Percentiles rank a stretch among this genome's conserved stretches.
Conservation (phyloP, 164 flowering plant genomes). For the Akebia trifoliata region DNA sequence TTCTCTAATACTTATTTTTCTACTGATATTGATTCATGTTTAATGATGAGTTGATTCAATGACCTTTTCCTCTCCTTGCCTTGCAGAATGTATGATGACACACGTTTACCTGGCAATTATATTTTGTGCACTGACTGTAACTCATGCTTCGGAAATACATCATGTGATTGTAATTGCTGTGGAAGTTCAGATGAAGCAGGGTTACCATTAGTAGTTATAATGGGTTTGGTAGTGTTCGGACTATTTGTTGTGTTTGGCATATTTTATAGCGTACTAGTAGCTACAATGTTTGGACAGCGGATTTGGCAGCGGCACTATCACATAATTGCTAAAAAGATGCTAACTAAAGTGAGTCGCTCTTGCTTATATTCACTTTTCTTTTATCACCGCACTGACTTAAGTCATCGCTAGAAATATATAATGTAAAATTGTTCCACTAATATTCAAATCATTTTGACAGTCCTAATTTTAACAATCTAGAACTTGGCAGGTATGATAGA, state of each 20-base stretch:
- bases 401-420: not conserved
- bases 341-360: constrained; percentile 72
- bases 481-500: too few species aligned
- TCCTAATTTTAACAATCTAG: too few species aligned
- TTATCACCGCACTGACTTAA: too few species aligned
- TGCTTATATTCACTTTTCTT: not conserved
- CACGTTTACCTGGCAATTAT: constrained; percentile 92
- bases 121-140: constrained; percentile 98
- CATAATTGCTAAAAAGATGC: constrained; percentile 96
- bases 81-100: constrained; percentile 88
- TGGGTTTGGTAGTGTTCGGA: constrained; percentile 81
- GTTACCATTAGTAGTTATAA: constrained; percentile 68
- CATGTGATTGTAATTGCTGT: constrained; percentile 87
- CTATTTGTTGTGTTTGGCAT: constrained; percentile 92
- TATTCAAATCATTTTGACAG: too few species aligned
- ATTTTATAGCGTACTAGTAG: constrained; percentile 94
- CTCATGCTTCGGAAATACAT: constrained; percentile 74
- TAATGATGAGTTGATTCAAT: too few species aligned
- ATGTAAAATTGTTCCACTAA: too few species aligned
- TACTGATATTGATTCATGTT: too few species aligned
- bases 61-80: too few species aligned
- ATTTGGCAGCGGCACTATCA: constrained; percentile 99
- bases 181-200: constrained; percentile 99
- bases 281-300: constrained; percentile 98
- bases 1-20: too few species aligned